A percentile compares a stretch with the other conserved stretches of the same genome.
These are phyloP conservation scores for Penicillium nucicola DNA, from an alignment of 495 filamentous ascomycete species.

Conservation along the genomic window DNA sequence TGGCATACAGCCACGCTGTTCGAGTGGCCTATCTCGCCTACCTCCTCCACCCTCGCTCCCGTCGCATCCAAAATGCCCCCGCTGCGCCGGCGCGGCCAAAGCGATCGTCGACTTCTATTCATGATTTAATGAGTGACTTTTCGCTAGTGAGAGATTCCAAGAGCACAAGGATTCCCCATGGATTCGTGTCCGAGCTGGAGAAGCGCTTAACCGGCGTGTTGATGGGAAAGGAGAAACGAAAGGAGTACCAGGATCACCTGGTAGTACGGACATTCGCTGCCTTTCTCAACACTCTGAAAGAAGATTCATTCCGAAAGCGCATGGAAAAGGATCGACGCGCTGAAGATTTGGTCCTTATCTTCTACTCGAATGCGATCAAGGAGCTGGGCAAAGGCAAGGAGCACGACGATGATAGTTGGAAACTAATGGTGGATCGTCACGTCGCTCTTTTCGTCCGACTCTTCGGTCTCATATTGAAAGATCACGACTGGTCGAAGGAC, in stretches of 20 bases:
- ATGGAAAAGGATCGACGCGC: slow-evolving; percentile 93
- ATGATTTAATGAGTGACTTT: slow-evolving; percentile 72
- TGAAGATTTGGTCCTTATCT: slow-evolving; percentile 85
- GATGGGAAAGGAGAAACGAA: slow-evolving; percentile 67
- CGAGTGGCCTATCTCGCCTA: slow-evolving; percentile 91
- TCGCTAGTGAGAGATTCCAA: slow-evolving; percentile 70
- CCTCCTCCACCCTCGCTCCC: slow-evolving; percentile 84
- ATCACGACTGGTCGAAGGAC: slow-evolving; percentile 76
- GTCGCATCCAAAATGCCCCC: slow-evolving; percentile 77
- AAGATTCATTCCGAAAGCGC: slow-evolving; percentile 65
- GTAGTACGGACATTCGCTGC: slow-evolving; percentile 80
- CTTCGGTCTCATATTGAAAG: slow-evolving; percentile 72
- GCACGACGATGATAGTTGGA: slow-evolving; percentile 86
- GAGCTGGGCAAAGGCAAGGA: slow-evolving; percentile 77
- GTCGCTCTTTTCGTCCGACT: slow-evolving; percentile 93
- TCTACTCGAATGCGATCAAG: slow-evolving; percentile 87
- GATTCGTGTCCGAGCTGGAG: slow-evolving; percentile 67
- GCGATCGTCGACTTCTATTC: slow-evolving; percentile 67
- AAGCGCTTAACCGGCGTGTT: slow-evolving; percentile 65
- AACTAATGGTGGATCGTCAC: slow-evolving; percentile 88
- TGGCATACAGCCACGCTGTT: slow-evolving; percentile 87
- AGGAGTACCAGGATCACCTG: slow-evolving; percentile 72
- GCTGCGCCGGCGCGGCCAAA: slow-evolving; percentile 57
- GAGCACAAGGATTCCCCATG: slow-evolving; percentile 76
- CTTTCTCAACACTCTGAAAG: slow-evolving; percentile 73